Evolutionary conservation across 495 filamentous ascomycete genomes (phyloP).

Genomic region (Neurospora sp.): DNA sequence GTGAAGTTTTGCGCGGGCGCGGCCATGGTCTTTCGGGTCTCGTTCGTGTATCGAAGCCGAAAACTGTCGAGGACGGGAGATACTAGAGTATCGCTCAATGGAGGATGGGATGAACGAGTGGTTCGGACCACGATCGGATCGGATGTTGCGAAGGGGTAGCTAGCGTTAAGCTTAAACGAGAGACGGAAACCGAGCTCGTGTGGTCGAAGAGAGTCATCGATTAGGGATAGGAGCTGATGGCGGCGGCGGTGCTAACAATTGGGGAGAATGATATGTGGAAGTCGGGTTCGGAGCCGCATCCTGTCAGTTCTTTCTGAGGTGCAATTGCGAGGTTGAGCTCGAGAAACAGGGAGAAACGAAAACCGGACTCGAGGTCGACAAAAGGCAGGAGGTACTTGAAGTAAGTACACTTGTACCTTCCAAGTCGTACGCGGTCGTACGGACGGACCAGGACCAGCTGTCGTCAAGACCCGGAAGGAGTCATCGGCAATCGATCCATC

Average conservation of each 20-base stretch:
- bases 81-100: not conserved
- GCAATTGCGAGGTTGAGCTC: not conserved
- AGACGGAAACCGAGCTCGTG: not conserved
- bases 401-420: not conserved
- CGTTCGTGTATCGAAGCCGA: not conserved
- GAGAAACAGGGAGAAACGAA: not conserved
- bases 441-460: not conserved
- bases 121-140: not conserved
- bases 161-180: not conserved
- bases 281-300: not conserved
- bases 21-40: not conserved
- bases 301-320: not conserved
- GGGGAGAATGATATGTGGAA: not conserved
- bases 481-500: not conserved
- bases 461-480: not conserved
- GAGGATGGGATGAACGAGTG: not conserved
- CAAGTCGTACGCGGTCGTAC: not conserved
- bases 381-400: not conserved
- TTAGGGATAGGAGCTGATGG: not conserved
- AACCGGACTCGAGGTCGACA: not conserved
- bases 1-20: not conserved
- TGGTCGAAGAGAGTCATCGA: not conserved
- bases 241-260: not conserved
- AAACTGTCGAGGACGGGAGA: not conserved
- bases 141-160: not conserved